phyloP scores from a whole-genome alignment of 257 asterid genomes.

The Cruciata laevipes region DNA sequence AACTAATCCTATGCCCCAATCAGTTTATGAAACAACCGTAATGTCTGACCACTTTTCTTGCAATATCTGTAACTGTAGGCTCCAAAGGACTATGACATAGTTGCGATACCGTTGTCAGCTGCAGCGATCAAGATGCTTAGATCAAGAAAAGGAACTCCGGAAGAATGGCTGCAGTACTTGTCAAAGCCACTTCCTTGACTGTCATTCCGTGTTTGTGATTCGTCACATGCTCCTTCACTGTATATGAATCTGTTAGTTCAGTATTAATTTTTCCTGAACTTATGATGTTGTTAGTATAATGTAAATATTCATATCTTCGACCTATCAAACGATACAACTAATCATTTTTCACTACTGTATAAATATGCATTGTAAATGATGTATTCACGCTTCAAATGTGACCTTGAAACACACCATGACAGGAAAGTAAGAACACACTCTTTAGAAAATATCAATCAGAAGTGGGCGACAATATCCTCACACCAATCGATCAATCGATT shows the following conservation, averaged over 20 bases:
- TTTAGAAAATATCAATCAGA: no score
- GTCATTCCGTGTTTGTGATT: constrained; percentile 12
- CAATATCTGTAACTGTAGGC: constrained; percentile 34
- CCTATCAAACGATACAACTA: neutral
- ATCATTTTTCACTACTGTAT: neutral
- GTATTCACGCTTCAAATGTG: neutral
- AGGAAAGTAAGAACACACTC: no score
- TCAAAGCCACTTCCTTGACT: constrained; percentile 42
- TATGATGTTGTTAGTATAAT: neutral
- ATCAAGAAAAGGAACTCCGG: constrained; percentile 62
- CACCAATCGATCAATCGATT: no score
- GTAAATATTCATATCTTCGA: neutral
- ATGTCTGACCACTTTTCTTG: neutral
- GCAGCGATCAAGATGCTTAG: constrained; percentile 55
- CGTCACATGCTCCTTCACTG: neutral
- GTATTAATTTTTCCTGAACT: neutral
- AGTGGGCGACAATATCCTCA: no score
- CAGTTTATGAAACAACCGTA: neutral
- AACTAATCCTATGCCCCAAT: neutral
- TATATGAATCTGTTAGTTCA: neutral
- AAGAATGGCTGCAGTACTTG: constrained; percentile 81
- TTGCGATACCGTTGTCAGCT: constrained; percentile 72
- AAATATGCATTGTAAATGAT: neutral
- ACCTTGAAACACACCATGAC: no score
- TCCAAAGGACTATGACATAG: constrained; percentile 68